Conservation (phyloP, 2,329 filamentous ascomycete genomes). For the Alternaria ethzedia region DNA sequence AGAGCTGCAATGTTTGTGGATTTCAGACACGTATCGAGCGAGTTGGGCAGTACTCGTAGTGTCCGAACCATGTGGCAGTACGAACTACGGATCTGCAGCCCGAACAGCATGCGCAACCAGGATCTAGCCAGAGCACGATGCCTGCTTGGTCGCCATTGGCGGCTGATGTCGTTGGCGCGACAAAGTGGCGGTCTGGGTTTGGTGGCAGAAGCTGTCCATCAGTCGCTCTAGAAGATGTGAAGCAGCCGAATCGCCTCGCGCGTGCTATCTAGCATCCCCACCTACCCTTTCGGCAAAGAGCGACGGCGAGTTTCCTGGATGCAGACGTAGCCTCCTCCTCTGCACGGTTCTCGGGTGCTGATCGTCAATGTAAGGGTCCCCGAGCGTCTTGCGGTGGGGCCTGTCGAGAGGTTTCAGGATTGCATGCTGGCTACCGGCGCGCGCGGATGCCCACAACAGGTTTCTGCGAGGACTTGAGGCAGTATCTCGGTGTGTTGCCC, state of each 20-base stretch:
- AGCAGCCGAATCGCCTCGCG: not conserved
- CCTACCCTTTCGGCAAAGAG: conserved; percentile 7
- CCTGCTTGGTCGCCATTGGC: not conserved
- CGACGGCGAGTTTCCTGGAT: conserved; percentile 2
- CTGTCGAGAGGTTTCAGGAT: not conserved
- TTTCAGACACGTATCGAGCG: not conserved
- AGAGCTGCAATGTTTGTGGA: not conserved
- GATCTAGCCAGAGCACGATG: not conserved
- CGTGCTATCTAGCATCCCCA: conserved; percentile 4
- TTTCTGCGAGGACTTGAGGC: not conserved
- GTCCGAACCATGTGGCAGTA: not conserved
- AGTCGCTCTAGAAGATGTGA: not conserved
- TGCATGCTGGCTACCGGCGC: not conserved
- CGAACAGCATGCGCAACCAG: not conserved
- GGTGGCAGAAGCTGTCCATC: not conserved
- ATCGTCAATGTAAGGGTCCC: conserved; percentile 3
- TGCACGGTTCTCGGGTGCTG: not conserved
- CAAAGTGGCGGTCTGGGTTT: conserved; percentile 13
- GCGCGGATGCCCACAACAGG: not conserved
- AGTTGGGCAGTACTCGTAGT: not conserved
- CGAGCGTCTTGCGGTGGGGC: not conserved
- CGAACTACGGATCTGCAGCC: not conserved
- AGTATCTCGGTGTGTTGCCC: not conserved
- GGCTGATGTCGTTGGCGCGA: conserved; percentile 8
- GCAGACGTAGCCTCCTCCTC: not conserved